Evolutionary conservation across 805 yeast species (phyloP).

Genomic region (Peterozyma toletana): DNA sequence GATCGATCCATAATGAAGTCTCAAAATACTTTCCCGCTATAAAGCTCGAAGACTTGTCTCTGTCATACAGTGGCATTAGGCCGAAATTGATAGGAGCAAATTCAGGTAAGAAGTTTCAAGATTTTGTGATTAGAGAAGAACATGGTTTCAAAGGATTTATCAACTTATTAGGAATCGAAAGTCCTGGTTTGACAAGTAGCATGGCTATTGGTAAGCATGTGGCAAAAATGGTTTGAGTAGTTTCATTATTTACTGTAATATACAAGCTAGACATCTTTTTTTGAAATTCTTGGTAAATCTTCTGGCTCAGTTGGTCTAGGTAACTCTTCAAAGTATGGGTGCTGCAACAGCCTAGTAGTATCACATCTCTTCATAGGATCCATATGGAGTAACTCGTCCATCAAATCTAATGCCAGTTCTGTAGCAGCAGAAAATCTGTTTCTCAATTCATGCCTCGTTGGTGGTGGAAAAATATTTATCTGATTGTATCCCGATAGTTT

Average conservation of each 20-base stretch:
- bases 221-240: slow-evolving; percentile 18
- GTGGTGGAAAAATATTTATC: slow-evolving; percentile 72
- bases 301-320: slow-evolving; percentile 72
- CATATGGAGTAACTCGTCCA: slow-evolving; percentile 65
- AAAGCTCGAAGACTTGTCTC: slow-evolving; percentile 40
- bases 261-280: slow-evolving; percentile 12
- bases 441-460: slow-evolving; percentile 71
- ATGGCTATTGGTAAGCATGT: slow-evolving; percentile 82
- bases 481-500: slow-evolving; percentile 71
- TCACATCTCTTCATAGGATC: slow-evolving; percentile 73
- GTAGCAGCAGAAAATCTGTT: slow-evolving; percentile 88
- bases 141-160: slow-evolving; percentile 71
- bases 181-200: slow-evolving; percentile 83
- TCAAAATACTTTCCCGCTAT: slow-evolving; percentile 58
- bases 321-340: slow-evolving; percentile 61
- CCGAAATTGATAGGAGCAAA: slow-evolving; percentile 60
- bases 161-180: slow-evolving; percentile 76
- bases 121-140: slow-evolving; percentile 68
- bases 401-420: slow-evolving; percentile 69
- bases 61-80: slow-evolving; percentile 76
- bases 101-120: slow-evolving; percentile 44
- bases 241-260: slow-evolving; percentile 8
- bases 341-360: slow-evolving; percentile 54
- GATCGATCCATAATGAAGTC: slow-evolving; percentile 52
- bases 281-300: slow-evolving; percentile 42